Conservation (phyloP, 192 early-diverging fungal species). For the Lobosporangium transversale region DNA sequence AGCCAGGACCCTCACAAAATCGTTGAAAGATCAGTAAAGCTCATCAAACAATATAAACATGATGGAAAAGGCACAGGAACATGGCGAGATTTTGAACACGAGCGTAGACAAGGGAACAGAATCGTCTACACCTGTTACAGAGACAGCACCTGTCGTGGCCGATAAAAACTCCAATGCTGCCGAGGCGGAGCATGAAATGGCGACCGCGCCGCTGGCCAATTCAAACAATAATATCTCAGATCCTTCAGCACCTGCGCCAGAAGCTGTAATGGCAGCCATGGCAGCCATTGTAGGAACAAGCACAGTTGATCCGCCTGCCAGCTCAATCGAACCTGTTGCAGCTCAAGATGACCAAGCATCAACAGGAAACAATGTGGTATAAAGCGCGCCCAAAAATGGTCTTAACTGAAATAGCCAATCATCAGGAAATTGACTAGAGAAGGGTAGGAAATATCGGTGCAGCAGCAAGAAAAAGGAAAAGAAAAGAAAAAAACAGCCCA, state of each 20-base stretch:
- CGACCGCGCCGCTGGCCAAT: slow-evolving; percentile 4
- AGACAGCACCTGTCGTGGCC: neutral
- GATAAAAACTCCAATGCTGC: neutral
- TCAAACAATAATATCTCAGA: slow-evolving; percentile 10
- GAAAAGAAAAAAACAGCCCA: neutral
- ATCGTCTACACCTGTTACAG: neutral
- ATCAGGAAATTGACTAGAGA: too few relatives aligned
- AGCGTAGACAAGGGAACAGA: slow-evolving; percentile 3
- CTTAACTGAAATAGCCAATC: too few relatives aligned
- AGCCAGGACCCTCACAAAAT: slow-evolving; percentile 41
- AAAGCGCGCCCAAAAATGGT: neutral
- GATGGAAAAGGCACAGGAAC: slow-evolving; percentile 43
- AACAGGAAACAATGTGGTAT: neutral
- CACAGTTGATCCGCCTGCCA: neutral
- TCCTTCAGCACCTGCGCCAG: slow-evolving; percentile 22
- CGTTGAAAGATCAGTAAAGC: slow-evolving; percentile 38
- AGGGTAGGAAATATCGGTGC: neutral
- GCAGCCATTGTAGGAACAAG: slow-evolving; percentile 26
- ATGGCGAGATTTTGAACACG: slow-evolving; percentile 6
- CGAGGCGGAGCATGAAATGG: neutral
- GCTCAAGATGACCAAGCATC: too few relatives aligned
- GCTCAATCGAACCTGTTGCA: neutral
- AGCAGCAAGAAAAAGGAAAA: neutral
- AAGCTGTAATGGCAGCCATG: slow-evolving; percentile 34
- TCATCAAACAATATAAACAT: slow-evolving; percentile 54